Evolutionary conservation across 1,284 basidiomycete genomes (phyloP), one percentile per base, ranked within the genome.

Genomic region (Leccinum laetum): DNA sequence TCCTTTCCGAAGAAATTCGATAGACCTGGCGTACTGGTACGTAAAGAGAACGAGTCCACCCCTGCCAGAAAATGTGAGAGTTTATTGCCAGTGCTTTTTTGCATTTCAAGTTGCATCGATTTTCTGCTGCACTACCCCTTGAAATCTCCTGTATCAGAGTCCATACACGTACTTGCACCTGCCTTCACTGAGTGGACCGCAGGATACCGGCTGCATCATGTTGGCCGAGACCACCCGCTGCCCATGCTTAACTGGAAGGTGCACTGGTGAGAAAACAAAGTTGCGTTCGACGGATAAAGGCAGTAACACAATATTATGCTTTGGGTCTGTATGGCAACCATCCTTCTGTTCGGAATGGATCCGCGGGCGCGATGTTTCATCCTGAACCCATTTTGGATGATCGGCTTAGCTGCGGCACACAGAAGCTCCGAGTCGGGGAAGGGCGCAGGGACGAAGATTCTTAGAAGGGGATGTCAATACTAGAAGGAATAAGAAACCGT

Each of bases 21-120:
- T 67, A 67, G 63, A 69, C 61, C 68, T 11, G 70, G 72, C 55
- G 35, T 63, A 49, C 32, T 69, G 52, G 69, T 77, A 69, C 73
- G 75, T 69, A 78, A 75, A 64, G 69, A 16, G 70, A 72, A 65
- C 64, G 56, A 35, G 67, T 58, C 53, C 61, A 63, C 49, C 73
- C 21, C 49, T 75, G 62, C 73, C 75, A 66, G 67, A 75, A 66
- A 58, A 76, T 71, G 74, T 70, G 68, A 71, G 73, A 64, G 56
- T 46, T 11, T 56, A 66, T 56, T 61, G 26, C 57, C 63, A 64
- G 29, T 44, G 41, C 53, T 64, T 69, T 67, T 63, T 49, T 18
- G 11, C 46, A 53, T 53, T 53, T 41, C n/a, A 59, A 64, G 64
- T 24, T 67, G 49, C 49, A 64, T 72, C 64, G 69, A 69, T 53